These are phyloP conservation scores for Metschnikowia kunwiensis DNA, from an alignment of 805 yeast species.

Conservation along the genomic window DNA sequence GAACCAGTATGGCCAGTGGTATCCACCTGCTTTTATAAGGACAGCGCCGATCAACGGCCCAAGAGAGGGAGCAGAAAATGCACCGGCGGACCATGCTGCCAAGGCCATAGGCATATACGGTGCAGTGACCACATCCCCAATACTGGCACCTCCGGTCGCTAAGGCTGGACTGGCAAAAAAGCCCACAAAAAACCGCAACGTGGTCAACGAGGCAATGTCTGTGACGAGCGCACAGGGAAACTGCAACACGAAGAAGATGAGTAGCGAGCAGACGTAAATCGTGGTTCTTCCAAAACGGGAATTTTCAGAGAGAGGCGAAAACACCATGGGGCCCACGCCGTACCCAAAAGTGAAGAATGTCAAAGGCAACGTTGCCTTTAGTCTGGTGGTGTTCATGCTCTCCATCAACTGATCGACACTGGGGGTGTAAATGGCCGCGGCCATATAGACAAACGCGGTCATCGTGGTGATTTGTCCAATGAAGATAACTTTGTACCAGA, in stretches of 20 bases:
- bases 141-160: slow-evolving; percentile 57
- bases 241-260: slow-evolving; percentile 49
- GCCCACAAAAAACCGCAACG: slow-evolving; percentile 53
- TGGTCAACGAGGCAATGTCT: slow-evolving; percentile 48
- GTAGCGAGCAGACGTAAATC: slow-evolving; percentile 45
- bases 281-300: slow-evolving; percentile 51
- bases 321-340: slow-evolving; percentile 57
- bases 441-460: slow-evolving; percentile 52
- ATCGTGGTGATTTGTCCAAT: slow-evolving; percentile 40
- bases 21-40: slow-evolving; percentile 24
- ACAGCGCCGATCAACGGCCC: slow-evolving; percentile 61
- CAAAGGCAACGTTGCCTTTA: slow-evolving; percentile 48
- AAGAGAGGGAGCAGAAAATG: slow-evolving; percentile 51
- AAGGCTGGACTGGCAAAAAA: slow-evolving; percentile 54
- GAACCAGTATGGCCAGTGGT: slow-evolving; percentile 16
- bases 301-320: slow-evolving; percentile 58
- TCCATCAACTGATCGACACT: slow-evolving; percentile 43
- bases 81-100: slow-evolving; percentile 52
- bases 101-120: slow-evolving; percentile 46
- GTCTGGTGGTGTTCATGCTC: slow-evolving; percentile 43
- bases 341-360: slow-evolving; percentile 57
- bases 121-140: slow-evolving; percentile 47
- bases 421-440: slow-evolving; percentile 55
- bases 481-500: slow-evolving; percentile 35
- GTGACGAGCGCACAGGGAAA: slow-evolving; percentile 52